Evolutionary conservation across 495 filamentous ascomycete species (phyloP).

Genomic region (Daldinia grandis): DNA sequence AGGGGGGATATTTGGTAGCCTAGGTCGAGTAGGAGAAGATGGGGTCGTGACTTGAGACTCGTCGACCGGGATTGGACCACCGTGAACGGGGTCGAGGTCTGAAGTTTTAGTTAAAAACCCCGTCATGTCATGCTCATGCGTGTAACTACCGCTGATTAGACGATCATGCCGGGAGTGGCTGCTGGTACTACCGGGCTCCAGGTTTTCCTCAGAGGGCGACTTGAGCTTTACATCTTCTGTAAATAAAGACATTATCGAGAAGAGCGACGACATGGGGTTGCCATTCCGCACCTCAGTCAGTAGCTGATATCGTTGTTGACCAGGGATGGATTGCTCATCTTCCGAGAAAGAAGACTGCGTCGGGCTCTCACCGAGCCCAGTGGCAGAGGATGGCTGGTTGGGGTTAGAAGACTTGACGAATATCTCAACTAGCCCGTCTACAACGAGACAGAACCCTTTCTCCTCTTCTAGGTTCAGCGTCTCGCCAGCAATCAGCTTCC

Average conservation of each 20-base stretch:
- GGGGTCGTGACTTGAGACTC: conserved; percentile 40
- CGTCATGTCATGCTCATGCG: conserved; percentile 53
- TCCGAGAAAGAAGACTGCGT: conserved; percentile 65
- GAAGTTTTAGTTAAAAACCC: conserved; percentile 27
- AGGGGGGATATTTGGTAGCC: conserved; percentile 67
- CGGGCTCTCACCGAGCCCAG: conserved; percentile 23
- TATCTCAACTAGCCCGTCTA: conserved; percentile 96
- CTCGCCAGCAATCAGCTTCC: conserved; percentile 94
- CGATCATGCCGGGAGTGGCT: conserved; percentile 38
- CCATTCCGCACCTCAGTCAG: conserved; percentile 98
- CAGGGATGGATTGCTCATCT: conserved; percentile 65
- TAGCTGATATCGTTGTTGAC: conserved; percentile 81
- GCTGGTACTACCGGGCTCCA: conserved; percentile 19
- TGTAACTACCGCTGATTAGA: conserved; percentile 57
- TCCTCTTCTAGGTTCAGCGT: conserved; percentile 95
- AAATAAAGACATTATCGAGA: conserved; percentile 95
- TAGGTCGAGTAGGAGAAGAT: conserved; percentile 26
- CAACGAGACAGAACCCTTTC: conserved; percentile 96
- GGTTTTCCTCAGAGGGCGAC: conserved; percentile 32
- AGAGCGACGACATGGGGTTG: conserved; percentile 96
- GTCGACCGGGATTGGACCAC: not conserved
- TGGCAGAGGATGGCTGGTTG: conserved; percentile 48
- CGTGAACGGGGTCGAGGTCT: conserved; percentile 7
- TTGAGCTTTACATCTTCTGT: conserved; percentile 91
- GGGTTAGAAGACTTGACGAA: conserved; percentile 91